Percentiles rank a stretch among this genome's conserved stretches.
These are phyloP conservation scores for Podospora fimiseda DNA, from an alignment of 495 filamentous ascomycete genomes.

Conservation along the genomic window DNA sequence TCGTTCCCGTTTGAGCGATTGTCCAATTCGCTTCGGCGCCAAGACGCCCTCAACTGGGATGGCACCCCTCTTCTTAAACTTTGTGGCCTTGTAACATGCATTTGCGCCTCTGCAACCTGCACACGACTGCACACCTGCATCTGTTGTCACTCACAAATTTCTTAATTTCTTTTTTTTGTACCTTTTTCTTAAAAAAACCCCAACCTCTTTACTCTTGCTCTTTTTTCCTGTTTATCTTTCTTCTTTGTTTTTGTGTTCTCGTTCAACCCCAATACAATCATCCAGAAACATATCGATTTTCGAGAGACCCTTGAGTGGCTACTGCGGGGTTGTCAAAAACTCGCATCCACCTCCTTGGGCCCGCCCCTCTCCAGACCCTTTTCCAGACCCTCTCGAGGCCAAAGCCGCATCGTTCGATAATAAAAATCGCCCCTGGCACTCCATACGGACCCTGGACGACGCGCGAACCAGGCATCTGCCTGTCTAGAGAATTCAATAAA, in stretches of 20 bases:
- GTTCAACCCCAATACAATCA: too few relatives aligned
- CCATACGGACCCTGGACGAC: neutral
- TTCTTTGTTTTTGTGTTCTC: too few relatives aligned
- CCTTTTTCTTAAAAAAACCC: too few relatives aligned
- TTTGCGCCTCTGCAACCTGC: too few relatives aligned
- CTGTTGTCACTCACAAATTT: neutral
- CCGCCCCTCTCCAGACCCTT: neutral
- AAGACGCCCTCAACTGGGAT: conserved; percentile 15
- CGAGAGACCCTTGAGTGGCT: neutral
- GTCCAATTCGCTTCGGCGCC: conserved; percentile 17
- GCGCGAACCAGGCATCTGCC: neutral
- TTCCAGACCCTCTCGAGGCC: neutral
- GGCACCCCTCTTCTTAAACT: conserved; percentile 4
- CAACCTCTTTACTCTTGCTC: neutral
- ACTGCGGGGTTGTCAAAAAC: neutral
- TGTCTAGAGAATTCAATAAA: neutral
- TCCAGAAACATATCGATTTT: too few relatives aligned
- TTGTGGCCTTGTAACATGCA: neutral
- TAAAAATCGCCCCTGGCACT: neutral
- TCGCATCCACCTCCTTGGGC: neutral
- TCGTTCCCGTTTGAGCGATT: conserved; percentile 4
- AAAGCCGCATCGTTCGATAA: neutral
- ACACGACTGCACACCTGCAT: neutral
- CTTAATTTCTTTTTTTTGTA: neutral
- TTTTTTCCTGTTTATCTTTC: neutral